These are phyloP conservation scores for Paraphoma sp. DNA, from an alignment of 2,329 filamentous ascomycete genomes.

Conservation along the genomic window DNA sequence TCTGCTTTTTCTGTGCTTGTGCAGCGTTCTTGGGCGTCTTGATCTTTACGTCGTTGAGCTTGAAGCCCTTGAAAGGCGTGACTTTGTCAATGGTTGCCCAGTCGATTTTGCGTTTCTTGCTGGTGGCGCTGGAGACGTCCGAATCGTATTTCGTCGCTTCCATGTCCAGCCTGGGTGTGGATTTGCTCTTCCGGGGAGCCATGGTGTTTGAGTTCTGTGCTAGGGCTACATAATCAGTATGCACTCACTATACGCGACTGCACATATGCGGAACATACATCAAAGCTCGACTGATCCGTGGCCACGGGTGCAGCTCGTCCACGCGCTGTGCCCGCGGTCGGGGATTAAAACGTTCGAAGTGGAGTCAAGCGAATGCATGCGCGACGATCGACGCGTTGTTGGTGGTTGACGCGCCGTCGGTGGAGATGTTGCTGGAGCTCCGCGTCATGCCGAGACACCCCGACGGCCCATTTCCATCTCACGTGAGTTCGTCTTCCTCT, in stretches of 20 bases:
- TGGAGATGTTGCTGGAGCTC: background rate
- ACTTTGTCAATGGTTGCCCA: constrained; percentile 17
- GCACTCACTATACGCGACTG: no score
- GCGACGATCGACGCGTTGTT: background rate
- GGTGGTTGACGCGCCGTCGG: background rate
- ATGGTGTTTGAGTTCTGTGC: background rate
- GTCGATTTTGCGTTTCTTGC: constrained; percentile 18
- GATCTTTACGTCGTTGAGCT: constrained; percentile 7
- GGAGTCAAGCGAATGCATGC: background rate
- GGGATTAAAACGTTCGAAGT: background rate
- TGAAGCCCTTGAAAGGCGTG: constrained; percentile 19
- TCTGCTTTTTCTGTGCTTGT: constrained; percentile 9
- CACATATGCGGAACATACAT: no score
- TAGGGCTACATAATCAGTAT: no score
- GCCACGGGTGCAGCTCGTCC: no score
- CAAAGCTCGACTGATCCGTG: no score
- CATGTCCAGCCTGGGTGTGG: background rate
- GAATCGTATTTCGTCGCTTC: background rate
- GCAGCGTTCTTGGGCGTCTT: constrained; percentile 4
- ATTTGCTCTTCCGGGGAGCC: background rate
- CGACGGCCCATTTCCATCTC: background rate
- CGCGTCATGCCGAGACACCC: no score
- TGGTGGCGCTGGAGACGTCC: background rate
- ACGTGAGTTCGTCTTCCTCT: background rate
- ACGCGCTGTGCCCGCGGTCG: no score